Evolutionary conservation across 495 filamentous ascomycete species (phyloP), one percentile per base, ranked within the genome.

Genomic region (Hypomontagnella submonticulosa): DNA sequence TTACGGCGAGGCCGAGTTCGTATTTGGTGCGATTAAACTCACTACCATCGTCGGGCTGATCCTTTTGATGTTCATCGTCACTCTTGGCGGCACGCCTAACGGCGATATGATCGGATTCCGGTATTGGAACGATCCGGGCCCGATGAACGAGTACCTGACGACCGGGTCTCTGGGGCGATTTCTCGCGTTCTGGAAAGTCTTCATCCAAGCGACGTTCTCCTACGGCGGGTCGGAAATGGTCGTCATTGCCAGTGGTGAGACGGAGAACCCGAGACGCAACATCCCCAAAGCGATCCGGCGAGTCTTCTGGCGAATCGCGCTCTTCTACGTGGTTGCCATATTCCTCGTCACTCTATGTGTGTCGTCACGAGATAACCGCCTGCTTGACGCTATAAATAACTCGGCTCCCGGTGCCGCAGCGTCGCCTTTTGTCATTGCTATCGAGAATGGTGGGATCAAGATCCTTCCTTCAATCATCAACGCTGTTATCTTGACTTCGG

Each of bases 171-270:
- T 79, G 19, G 87, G 85, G 1, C 77, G 70, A 1, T 87, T 88
- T 50, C 76, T 88, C 3, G 85, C 84, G 0, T 88, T 85, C 67
- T 87, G 84, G 83, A 80, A 79, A 16, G 84, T 85, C 47, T 83
- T 87, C 78, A 86, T 79, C 34, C 84, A 84, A 40, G 85, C 85
- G 1, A 84, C 85, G 0, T 88, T 86, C 67, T 79, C 77, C 0
- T 88, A 85, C 55, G 79, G 84, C 1, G 85, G 85, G 3, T 80
- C 85, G 6, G 80, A 83, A 67, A 83, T 80, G 55, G 78, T 85
- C 2, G 85, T 85, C 32, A 84, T 92, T 63, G 89, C 90, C 4
- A 88, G 89, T 1, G 89, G 87, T 46, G 90, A 93, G 77, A 90
- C 89, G 4, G 80, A 86, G 52, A 90, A 92, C 61, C 89, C 89